Evolutionary conservation across 495 filamentous ascomycete genomes (phyloP), one percentile per base, ranked within the genome.

Genomic region (Penicillium canescens): DNA sequence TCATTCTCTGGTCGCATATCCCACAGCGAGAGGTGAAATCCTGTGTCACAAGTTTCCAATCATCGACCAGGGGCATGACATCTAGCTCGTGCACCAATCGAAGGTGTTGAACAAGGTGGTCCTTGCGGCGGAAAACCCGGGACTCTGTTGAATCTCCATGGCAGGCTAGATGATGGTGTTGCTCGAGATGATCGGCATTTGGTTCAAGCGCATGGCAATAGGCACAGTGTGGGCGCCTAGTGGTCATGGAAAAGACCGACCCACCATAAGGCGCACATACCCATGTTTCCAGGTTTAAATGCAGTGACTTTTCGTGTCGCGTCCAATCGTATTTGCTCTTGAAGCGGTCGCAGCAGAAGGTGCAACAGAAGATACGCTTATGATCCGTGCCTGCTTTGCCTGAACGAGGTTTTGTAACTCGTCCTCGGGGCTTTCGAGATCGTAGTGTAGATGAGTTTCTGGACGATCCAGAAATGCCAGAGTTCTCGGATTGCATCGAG

Each of bases 321-420:
- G 84, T 80, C 88, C 88, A 92, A 67, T 92, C 88, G 64, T 90
- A 88, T 57, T 91, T 92, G 34, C 80, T 88, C 55, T 85, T 83
- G 73, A 91, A 92, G 1, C 77, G 84, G 51, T 91, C 87, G 6
- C 86, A 88, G 66, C 89, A 92, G 71, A 92, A 92, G 4, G 88
- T 92, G 65, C 89, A 92, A 14, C 61, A 60, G 35, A 58, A 67
- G 11, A 46, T 42, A 12, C 64, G 55, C 3, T 37, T 46, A 8
- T 43, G 49, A 16, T 53, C 51, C 0, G 23, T 31, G 6, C 43
- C 28, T 18, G 4, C 83, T 6, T 39, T 40, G 9, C 59, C 70
- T 52, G 84, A 81, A 7, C 82, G 64, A 56, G 87, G 83, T 7
- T 77, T 81, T 18, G 78, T 68, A 41, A 76, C 61, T 2, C 85